Conservation (phyloP, 805 yeast genomes). For the Hanseniaspora thailandica region DNA sequence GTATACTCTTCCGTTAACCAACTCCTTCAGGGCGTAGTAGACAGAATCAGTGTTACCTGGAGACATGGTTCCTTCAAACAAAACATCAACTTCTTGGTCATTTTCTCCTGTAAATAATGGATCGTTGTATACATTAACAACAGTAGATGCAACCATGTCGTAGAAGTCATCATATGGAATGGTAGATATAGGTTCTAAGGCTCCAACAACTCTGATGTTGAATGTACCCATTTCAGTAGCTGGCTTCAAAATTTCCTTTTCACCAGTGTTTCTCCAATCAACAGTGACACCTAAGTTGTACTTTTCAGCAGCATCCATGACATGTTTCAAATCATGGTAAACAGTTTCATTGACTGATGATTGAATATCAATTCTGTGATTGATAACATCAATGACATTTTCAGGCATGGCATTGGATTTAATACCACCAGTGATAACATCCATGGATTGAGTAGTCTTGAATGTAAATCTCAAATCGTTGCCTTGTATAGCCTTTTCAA, state of each 20-base stretch:
- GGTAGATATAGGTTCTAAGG: slow-evolving; percentile 43
- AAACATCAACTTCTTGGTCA: not conserved
- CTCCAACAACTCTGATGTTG: slow-evolving; percentile 24
- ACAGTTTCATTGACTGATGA: slow-evolving; percentile 36
- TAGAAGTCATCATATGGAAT: slow-evolving; percentile 33
- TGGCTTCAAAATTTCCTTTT: not conserved
- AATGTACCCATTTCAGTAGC: slow-evolving; percentile 13
- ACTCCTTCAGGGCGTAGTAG: slow-evolving; percentile 13
- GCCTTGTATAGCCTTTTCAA: slow-evolving; percentile 23
- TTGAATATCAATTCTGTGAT: slow-evolving; percentile 48
- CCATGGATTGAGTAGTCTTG: slow-evolving; percentile 46
- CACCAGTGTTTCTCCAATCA: slow-evolving; percentile 6
- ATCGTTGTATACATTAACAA: slow-evolving; percentile 46
- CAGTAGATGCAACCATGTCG: slow-evolving; percentile 47
- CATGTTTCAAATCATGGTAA: slow-evolving; percentile 27
- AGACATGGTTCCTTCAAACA: slow-evolving; percentile 16
- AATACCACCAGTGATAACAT: slow-evolving; percentile 45
- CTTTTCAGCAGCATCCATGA: slow-evolving; percentile 14
- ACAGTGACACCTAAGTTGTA: slow-evolving; percentile 15
- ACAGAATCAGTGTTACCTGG: slow-evolving; percentile 19
- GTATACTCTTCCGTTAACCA: slow-evolving; percentile 17
- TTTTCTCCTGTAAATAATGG: slow-evolving; percentile 18
- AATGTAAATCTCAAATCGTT: slow-evolving; percentile 24
- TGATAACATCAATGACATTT: slow-evolving; percentile 33
- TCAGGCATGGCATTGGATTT: slow-evolving; percentile 55